These are phyloP conservation scores for Nakazawaea molendinolei DNA, from an alignment of 805 yeast species.

Conservation along the genomic window DNA sequence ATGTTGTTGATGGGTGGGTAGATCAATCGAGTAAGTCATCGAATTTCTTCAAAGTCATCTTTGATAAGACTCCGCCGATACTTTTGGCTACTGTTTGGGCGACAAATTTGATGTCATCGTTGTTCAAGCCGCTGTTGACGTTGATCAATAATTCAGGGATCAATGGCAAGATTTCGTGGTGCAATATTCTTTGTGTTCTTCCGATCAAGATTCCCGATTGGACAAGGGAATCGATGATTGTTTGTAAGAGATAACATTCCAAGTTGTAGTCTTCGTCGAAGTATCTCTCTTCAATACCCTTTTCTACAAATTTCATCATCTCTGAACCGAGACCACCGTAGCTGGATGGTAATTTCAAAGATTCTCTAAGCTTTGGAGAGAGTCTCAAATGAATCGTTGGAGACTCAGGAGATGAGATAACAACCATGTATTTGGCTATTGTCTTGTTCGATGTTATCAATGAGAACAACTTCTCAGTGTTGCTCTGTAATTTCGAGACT, in stretches of 20 bases:
- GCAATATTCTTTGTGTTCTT: conserved; percentile 50
- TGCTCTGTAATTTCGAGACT: conserved; percentile 29
- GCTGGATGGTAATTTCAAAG: conserved; percentile 38
- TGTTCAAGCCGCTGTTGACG: conserved; percentile 39
- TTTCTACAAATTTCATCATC: conserved; percentile 36
- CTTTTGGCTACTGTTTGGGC: conserved; percentile 30
- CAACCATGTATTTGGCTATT: conserved; percentile 33
- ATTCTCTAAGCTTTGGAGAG: conserved; percentile 35
- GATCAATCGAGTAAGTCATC: conserved; percentile 9
- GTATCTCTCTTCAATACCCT: conserved; percentile 32
- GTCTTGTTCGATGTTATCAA: conserved; percentile 32
- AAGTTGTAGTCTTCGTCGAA: conserved; percentile 38
- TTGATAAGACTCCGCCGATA: conserved; percentile 17
- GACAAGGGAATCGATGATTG: conserved; percentile 53
- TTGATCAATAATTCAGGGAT: conserved; percentile 53
- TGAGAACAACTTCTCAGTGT: conserved; percentile 32
- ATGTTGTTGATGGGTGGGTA: no score
- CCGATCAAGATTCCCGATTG: conserved; percentile 51
- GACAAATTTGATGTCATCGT: conserved; percentile 37
- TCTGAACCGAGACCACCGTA: conserved; percentile 41
- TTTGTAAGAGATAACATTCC: conserved; percentile 60
- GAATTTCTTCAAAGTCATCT: conserved; percentile 11
- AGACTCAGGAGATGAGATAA: conserved; percentile 53
- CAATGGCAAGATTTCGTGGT: conserved; percentile 69
- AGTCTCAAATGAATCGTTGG: conserved; percentile 68